Evolutionary conservation across 345 rosid species (phyloP).

Genomic region (Hibiscus trionum): DNA sequence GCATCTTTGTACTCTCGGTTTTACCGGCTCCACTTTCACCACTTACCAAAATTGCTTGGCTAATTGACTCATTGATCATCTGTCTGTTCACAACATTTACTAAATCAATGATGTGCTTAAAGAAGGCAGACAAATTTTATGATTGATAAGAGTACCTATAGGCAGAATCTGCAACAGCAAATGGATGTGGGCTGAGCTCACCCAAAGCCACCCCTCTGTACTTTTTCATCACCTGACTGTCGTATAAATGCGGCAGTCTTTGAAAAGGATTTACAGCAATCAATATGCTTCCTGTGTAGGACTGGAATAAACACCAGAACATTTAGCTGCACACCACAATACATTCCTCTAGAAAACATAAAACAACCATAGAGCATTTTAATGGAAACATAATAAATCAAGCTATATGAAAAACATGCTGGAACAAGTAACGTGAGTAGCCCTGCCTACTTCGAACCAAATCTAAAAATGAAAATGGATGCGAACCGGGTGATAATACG

Average conservation of each 20-base stretch:
- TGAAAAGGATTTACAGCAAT: conserved; percentile 94
- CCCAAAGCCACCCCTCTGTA: conserved; percentile 82
- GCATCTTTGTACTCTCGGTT: conserved; percentile 97
- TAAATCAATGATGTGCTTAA: conserved; percentile 6
- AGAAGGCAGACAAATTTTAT: conserved; percentile 11
- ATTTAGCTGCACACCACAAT: conserved; percentile 13
- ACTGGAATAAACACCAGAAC: conserved; percentile 39
- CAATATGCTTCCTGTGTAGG: conserved; percentile 91
- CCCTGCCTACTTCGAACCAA: neutral
- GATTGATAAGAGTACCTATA: conserved; percentile 53
- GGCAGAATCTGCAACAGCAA: conserved; percentile 93
- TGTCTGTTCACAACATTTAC: conserved; percentile 38
- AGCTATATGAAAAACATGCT: neutral
- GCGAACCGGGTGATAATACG: conserved; percentile 23
- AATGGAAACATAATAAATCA: neutral
- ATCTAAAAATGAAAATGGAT: neutral
- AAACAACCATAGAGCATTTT: neutral
- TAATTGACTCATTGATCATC: conserved; percentile 84
- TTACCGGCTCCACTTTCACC: conserved; percentile 99
- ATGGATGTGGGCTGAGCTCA: conserved; percentile 89
- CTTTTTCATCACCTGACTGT: conserved; percentile 67
- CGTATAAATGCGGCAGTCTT: conserved; percentile 81
- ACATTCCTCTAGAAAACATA: neutral
- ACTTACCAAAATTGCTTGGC: conserved; percentile 90
- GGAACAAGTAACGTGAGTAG: neutral